phyloP scores from a whole-genome alignment of 768 basidiomycete genomes.

The Mrakia frigida region DNA sequence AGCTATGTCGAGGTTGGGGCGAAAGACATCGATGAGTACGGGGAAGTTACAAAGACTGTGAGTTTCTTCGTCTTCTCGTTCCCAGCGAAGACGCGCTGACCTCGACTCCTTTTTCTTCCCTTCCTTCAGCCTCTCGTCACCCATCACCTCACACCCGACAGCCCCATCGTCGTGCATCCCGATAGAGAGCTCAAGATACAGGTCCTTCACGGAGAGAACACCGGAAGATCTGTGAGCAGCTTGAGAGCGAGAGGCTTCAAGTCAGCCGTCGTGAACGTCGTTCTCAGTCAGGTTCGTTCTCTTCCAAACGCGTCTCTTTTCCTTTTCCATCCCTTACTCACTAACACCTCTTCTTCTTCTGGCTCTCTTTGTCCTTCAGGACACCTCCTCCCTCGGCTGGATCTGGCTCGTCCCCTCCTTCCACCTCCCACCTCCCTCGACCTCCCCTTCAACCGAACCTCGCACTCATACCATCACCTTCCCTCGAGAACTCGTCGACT shows the following conservation, averaged over 20 bases:
- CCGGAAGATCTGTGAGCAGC: background rate
- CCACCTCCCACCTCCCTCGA: conserved; percentile 55
- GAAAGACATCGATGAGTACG: conserved; percentile 29
- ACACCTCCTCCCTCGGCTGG: conserved; percentile 68
- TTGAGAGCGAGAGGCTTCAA: conserved; percentile 13
- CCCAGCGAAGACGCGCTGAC: background rate
- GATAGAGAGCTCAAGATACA: conserved; percentile 31
- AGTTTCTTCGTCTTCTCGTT: background rate
- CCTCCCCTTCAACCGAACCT: background rate
- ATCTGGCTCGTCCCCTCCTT: conserved; percentile 80
- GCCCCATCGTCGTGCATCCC: conserved; percentile 16
- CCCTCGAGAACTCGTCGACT: conserved; percentile 27
- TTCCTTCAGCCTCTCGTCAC: conserved; percentile 20
- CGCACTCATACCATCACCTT: conserved; percentile 28
- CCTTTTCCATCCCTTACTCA: conserved; percentile 6
- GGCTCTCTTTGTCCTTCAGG: conserved; percentile 36
- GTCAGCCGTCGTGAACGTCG: conserved; percentile 16
- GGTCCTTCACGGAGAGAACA: conserved; percentile 22
- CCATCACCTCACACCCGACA: conserved; percentile 25
- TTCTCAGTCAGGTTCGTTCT: conserved; percentile 22
- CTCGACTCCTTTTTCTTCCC: background rate
- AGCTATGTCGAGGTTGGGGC: conserved; percentile 22
- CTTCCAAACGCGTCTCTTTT: conserved; percentile 40
- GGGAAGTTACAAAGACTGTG: conserved; percentile 18
- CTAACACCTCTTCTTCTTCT: conserved; percentile 23